A percentile compares a stretch with the other conserved stretches of the same genome.
Evolutionary conservation across 768 basidiomycete species (phyloP).

Genomic region (Lactifluus piperatus): DNA sequence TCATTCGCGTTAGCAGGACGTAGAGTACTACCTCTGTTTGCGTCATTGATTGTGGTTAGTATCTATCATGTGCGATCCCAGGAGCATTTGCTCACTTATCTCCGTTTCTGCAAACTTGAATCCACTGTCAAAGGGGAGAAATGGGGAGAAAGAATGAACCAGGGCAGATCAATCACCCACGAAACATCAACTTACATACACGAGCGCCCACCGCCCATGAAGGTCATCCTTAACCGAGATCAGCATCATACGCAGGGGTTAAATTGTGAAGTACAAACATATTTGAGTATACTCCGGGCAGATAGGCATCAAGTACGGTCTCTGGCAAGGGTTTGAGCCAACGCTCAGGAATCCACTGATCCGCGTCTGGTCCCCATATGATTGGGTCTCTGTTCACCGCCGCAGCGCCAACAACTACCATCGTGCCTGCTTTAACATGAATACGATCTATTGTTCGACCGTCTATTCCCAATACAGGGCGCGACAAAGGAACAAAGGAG

Average conservation of each 20-base stretch:
- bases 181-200: conserved; percentile 24
- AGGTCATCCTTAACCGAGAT: conserved; percentile 24
- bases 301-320: conserved; percentile 18
- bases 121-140: neutral
- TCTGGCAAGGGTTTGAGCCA: conserved; percentile 20
- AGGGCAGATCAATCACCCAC: no score
- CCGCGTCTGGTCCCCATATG: conserved; percentile 19
- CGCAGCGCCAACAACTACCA: conserved; percentile 11
- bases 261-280: neutral
- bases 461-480: conserved; percentile 1
- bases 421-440: conserved; percentile 7
- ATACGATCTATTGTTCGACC: conserved; percentile 1
- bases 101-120: conserved; percentile 20
- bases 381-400: conserved; percentile 16
- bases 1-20: conserved; percentile 23
- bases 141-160: neutral
- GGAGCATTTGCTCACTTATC: conserved; percentile 14
- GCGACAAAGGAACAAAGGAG: conserved; percentile 6
- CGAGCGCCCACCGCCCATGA: conserved; percentile 25
- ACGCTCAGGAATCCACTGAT: conserved; percentile 21
- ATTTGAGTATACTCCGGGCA: conserved; percentile 18
- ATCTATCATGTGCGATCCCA: neutral
- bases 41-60: neutral
- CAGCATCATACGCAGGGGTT: neutral
- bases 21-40: conserved; percentile 26